A percentile compares a stretch with the other conserved stretches of the same genome.
Evolutionary conservation across 73 alveolate genomes (phyloP).

Genomic region (Diophrys sp.): DNA sequence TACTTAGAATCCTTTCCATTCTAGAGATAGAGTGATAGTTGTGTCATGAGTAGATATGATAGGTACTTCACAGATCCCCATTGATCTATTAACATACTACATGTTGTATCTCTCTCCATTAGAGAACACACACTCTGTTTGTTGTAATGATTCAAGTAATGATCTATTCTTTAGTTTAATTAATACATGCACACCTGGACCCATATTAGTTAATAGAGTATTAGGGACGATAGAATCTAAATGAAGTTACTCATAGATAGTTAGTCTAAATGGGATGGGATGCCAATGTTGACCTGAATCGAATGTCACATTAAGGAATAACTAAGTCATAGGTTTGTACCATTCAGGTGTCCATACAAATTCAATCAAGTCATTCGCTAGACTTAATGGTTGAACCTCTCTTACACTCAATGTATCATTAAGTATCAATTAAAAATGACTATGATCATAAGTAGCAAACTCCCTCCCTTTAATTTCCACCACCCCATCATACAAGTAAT

Average conservation of each 20-base stretch:
- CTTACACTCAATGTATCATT: not conserved
- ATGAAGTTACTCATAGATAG: not conserved
- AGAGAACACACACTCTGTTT: not conserved
- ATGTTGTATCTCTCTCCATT: not conserved
- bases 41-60: not conserved
- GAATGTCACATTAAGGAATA: not conserved
- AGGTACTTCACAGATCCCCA: not conserved
- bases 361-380: not conserved
- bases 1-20: not conserved
- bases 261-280: not conserved
- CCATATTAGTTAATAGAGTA: not conserved
- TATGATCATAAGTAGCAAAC: not conserved
- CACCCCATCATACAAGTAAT: not conserved
- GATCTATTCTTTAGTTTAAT: not conserved
- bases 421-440: not conserved
- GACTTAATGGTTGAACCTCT: not conserved
- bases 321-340: not conserved
- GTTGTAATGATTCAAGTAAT: too few species aligned
- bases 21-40: not conserved
- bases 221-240: not conserved
- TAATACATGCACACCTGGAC: not conserved
- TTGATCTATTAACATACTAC: not conserved
- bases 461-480: not conserved
- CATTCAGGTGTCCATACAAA: not conserved
- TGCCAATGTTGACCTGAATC: not conserved